phyloP scores from a whole-genome alignment of 441 rosid genomes.

The Biscutella laevigata region DNA sequence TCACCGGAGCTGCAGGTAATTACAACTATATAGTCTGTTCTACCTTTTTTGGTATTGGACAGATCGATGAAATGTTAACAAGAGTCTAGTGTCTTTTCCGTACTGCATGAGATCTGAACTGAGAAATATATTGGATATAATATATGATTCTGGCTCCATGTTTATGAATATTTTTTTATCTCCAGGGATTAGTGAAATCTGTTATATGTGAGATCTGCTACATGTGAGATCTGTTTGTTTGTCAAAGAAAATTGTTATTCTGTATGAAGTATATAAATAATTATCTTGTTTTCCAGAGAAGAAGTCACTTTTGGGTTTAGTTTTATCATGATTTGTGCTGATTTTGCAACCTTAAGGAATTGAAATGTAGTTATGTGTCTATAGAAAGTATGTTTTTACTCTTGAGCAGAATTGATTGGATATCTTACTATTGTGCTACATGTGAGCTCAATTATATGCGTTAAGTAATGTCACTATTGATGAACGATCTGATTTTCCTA shows the following conservation, averaged over 20 bases:
- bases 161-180: neutral
- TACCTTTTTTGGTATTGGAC: neutral
- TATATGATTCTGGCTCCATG: neutral
- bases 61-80: neutral
- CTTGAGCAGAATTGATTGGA: too few species aligned
- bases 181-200: too few species aligned
- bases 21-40: neutral
- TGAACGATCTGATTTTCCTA: neutral
- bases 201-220: neutral
- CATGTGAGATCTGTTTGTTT: neutral
- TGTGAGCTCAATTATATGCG: too few species aligned
- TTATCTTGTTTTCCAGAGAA: neutral
- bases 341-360: neutral
- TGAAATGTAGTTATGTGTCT: neutral
- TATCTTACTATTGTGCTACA: too few species aligned
- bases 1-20: constrained; percentile 88
- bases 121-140: neutral
- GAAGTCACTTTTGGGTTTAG: neutral
- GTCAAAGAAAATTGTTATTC: neutral
- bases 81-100: neutral
- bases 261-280: neutral
- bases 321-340: neutral
- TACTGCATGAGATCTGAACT: neutral
- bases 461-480: neutral
- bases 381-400: neutral